Evolutionary conservation across 139 green algal genomes (phyloP).

Genomic region (Tetraselmis striata): DNA sequence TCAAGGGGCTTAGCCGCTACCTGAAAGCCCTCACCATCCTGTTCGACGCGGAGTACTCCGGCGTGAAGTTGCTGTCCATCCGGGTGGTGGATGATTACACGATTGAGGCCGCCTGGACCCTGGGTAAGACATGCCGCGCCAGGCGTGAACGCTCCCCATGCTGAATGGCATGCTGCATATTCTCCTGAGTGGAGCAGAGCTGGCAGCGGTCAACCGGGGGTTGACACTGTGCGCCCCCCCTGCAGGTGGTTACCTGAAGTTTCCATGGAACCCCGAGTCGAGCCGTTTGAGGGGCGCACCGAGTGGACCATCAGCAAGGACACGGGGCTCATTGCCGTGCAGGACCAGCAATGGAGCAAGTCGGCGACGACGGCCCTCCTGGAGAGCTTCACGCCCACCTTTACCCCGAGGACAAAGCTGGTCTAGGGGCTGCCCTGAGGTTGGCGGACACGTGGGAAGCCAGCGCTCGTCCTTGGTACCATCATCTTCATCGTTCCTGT

Average conservation of each 20-base stretch:
- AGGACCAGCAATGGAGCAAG: constrained; percentile 62
- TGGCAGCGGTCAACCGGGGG: too few relatives aligned
- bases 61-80: constrained; percentile 56
- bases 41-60: constrained; percentile 62
- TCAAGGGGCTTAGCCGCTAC: constrained; percentile 52
- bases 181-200: too few relatives aligned
- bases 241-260: constrained; percentile 55
- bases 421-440: too few relatives aligned
- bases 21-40: constrained; percentile 60
- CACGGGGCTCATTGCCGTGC: constrained; percentile 45
- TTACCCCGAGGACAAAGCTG: constrained; percentile 10
- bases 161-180: too few relatives aligned
- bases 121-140: too few relatives aligned
- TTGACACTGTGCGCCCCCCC: too few relatives aligned
- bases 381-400: constrained; percentile 57
- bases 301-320: constrained; percentile 42
- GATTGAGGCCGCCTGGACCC: constrained; percentile 52
- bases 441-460: too few relatives aligned
- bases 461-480: too few relatives aligned
- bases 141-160: too few relatives aligned
- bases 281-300: constrained; percentile 47
- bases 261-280: constrained; percentile 64
- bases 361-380: constrained; percentile 33
- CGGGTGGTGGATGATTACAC: constrained; percentile 34
- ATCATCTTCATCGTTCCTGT: too few relatives aligned